Conservation (phyloP, 306 rosid genomes). For the Neltuma alba region DNA sequence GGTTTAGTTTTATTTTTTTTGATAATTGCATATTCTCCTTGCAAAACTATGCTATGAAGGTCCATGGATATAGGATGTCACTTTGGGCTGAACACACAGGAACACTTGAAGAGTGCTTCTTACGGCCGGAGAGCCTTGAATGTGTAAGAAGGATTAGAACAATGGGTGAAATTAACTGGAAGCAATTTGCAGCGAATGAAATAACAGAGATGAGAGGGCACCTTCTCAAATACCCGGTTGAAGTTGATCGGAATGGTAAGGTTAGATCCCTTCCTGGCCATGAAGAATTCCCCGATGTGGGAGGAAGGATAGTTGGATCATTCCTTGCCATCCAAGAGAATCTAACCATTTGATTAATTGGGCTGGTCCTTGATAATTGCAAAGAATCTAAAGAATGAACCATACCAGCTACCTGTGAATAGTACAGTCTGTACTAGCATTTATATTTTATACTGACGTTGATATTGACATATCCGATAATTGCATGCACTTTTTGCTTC, state of each 20-base stretch:
- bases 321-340: constrained; percentile 92
- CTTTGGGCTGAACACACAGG: constrained; percentile 97
- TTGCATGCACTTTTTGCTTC: constrained; percentile 15
- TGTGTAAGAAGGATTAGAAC: constrained; percentile 76
- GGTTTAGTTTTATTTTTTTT: not conserved
- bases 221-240: constrained; percentile 84
- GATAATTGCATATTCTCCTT: too few relatives aligned
- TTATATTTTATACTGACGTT: not conserved
- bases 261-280: constrained; percentile 73
- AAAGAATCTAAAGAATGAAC: not conserved
- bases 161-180: constrained; percentile 85
- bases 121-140: constrained; percentile 80
- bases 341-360: constrained; percentile 66
- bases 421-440: not conserved
- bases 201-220: constrained; percentile 81
- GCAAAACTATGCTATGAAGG: constrained; percentile 42
- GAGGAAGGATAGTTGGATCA: constrained; percentile 89
- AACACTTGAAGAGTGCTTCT: constrained; percentile 68
- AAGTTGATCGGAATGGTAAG: constrained; percentile 81
- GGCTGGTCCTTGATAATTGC: not conserved
- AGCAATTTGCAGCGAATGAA: constrained; percentile 72
- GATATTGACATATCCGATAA: not conserved
- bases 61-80: constrained; percentile 94
- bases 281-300: constrained; percentile 90
- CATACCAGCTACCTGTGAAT: not conserved